Conservation (phyloP, 495 filamentous ascomycete genomes). For the Penicillium chermesinum region DNA sequence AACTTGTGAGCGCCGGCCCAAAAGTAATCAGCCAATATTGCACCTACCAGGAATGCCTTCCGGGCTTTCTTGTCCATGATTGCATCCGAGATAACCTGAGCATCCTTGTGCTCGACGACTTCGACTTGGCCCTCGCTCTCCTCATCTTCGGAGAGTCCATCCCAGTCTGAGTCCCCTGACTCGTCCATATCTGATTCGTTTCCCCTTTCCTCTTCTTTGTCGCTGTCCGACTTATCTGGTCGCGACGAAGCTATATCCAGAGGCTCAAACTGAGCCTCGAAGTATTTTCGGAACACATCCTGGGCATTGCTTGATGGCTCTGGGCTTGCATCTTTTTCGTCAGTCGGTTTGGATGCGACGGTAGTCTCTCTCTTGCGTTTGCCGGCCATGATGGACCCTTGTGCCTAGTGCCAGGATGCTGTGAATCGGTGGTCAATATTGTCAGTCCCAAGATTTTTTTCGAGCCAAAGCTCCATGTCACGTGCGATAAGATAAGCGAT, state of each 20-base stretch:
- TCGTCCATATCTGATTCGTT: conserved; percentile 15
- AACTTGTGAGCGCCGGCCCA: conserved; percentile 10
- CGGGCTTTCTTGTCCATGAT: conserved; percentile 57
- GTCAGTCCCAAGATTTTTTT: conserved; percentile 18
- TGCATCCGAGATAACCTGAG: conserved; percentile 29
- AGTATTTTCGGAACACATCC: conserved; percentile 69
- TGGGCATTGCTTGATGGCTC: conserved; percentile 26
- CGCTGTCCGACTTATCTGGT: conserved; percentile 10
- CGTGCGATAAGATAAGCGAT: conserved; percentile 5
- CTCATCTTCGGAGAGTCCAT: conserved; percentile 53
- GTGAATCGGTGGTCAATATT: background rate
- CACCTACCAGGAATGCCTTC: conserved; percentile 71
- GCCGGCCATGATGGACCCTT: conserved; percentile 22
- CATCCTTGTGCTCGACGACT: conserved; percentile 60
- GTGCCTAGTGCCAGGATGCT: background rate
- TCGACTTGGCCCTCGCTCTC: conserved; percentile 40
- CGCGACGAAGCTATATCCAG: conserved; percentile 38
- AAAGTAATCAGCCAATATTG: background rate
- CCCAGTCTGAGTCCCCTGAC: conserved; percentile 51
- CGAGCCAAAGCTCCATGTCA: background rate
- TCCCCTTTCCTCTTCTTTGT: conserved; percentile 20
- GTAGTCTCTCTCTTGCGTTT: conserved; percentile 39
- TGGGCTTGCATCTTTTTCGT: conserved; percentile 13
- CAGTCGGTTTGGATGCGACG: conserved; percentile 26
- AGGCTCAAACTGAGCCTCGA: conserved; percentile 82